phyloP scores from a whole-genome alignment of 2,329 filamentous ascomycete genomes.

The Lecanicillium sp. region DNA sequence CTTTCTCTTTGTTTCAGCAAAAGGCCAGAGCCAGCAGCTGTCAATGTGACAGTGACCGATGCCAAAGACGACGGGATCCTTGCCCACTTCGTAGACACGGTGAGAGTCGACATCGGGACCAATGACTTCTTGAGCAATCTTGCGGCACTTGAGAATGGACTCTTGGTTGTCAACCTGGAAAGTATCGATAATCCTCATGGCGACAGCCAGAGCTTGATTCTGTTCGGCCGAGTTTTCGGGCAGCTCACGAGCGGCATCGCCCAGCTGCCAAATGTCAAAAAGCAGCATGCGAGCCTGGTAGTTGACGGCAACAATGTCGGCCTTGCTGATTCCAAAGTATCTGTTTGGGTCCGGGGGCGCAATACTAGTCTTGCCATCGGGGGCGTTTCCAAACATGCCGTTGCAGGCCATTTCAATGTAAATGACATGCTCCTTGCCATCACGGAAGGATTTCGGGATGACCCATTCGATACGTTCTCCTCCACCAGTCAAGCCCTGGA shows the following conservation, averaged over 20 bases:
- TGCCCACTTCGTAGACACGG: slow-evolving; percentile 72
- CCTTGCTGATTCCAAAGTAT: slow-evolving; percentile 66
- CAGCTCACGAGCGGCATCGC: slow-evolving; percentile 86
- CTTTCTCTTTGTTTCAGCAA: slow-evolving; percentile 95
- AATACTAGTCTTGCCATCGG: slow-evolving; percentile 68
- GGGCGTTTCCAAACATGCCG: slow-evolving; percentile 92
- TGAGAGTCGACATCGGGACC: slow-evolving; percentile 74
- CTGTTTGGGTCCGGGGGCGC: slow-evolving; percentile 82
- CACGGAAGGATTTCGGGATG: slow-evolving; percentile 69
- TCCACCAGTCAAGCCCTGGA: slow-evolving; percentile 86
- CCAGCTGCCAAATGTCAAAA: slow-evolving; percentile 94
- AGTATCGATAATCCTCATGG: slow-evolving; percentile 80
- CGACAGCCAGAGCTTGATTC: slow-evolving; percentile 75
- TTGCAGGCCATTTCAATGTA: slow-evolving; percentile 99
- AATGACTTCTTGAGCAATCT: slow-evolving; percentile 76
- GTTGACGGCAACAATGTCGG: slow-evolving; percentile 85
- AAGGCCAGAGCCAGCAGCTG: slow-evolving; percentile 97
- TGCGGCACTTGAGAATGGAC: slow-evolving; percentile 69
- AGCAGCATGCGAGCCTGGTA: slow-evolving; percentile 72
- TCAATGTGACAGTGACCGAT: slow-evolving; percentile 98
- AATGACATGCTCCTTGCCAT: slow-evolving; percentile 79
- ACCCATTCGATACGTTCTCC: slow-evolving; percentile 90
- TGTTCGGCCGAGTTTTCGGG: slow-evolving; percentile 81
- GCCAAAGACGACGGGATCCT: slow-evolving; percentile 70
- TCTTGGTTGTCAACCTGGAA: slow-evolving; percentile 76